Evolutionary conservation across 345 rosid species (phyloP).

Genomic region (Dovyalis caffra): DNA sequence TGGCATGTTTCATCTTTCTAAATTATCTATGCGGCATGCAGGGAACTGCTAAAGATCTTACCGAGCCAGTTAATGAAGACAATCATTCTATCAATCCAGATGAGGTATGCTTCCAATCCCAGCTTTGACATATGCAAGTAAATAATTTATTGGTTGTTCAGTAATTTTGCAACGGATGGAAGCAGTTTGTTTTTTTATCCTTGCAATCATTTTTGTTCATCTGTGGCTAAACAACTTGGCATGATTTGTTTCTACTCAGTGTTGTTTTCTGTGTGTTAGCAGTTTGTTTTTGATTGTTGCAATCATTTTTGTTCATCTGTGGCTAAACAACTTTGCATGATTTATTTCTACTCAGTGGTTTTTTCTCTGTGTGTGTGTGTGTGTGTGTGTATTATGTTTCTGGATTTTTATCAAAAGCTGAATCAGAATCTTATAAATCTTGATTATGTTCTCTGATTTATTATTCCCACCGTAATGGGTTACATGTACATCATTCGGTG

Average conservation of each 20-base stretch:
- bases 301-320: neutral
- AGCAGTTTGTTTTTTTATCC: neutral
- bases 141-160: conserved; percentile 6
- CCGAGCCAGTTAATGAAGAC: conserved; percentile 27
- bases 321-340: neutral
- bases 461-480: neutral
- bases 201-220: neutral
- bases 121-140: conserved; percentile 1
- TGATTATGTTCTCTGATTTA: neutral
- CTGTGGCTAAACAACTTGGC: neutral
- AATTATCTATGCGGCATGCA: conserved; percentile 35
- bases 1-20: conserved; percentile 11
- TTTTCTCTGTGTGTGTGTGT: neutral
- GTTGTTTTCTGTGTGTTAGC: neutral
- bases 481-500: conserved; percentile 10
- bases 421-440: neutral
- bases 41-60: conserved; percentile 42
- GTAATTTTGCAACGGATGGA: neutral
- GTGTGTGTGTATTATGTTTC: neutral
- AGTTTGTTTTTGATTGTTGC: neutral
- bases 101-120: conserved; percentile 36
- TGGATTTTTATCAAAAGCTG: neutral
- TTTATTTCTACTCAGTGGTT: neutral
- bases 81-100: conserved; percentile 36
- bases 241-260: neutral